Conservation (phyloP, 345 rosid species). For the Trapa incisa region DNA sequence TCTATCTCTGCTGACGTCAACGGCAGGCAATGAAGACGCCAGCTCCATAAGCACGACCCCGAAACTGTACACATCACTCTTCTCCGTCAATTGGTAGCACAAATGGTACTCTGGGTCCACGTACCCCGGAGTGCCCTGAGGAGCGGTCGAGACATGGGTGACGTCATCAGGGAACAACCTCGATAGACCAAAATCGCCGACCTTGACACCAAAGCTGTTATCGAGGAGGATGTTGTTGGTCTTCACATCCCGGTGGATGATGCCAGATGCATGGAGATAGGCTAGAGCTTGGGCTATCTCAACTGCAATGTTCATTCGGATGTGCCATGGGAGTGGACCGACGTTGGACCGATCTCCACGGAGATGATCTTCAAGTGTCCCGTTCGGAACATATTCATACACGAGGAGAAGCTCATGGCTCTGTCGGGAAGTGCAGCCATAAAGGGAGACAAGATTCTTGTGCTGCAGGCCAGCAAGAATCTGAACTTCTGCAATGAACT, state of each 20-base stretch:
- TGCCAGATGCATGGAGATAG: slow-evolving; percentile 49
- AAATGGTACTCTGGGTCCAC: slow-evolving; percentile 58
- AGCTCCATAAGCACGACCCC: slow-evolving; percentile 65
- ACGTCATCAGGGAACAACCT: slow-evolving; percentile 38
- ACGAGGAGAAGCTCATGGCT: slow-evolving; percentile 56
- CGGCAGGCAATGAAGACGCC: slow-evolving; percentile 51
- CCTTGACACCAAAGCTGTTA: slow-evolving; percentile 39
- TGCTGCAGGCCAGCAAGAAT: slow-evolving; percentile 52
- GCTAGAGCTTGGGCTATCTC: slow-evolving; percentile 53
- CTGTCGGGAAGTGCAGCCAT: slow-evolving; percentile 45
- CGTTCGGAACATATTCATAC: slow-evolving; percentile 47
- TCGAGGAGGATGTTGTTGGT: slow-evolving; percentile 58
- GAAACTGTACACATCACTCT: slow-evolving; percentile 68
- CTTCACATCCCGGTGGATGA: slow-evolving; percentile 60
- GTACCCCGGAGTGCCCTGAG: slow-evolving; percentile 65
- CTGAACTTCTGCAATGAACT: slow-evolving; percentile 48
- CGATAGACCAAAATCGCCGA: slow-evolving; percentile 61
- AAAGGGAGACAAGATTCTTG: slow-evolving; percentile 53
- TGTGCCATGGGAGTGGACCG: slow-evolving; percentile 31
- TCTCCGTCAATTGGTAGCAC: slow-evolving; percentile 48
- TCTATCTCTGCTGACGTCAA: slow-evolving; percentile 43
- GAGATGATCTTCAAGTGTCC: slow-evolving; percentile 61
- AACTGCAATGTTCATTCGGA: slow-evolving; percentile 45
- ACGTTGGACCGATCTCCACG: slow-evolving; percentile 27
- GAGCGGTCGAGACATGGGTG: slow-evolving; percentile 58